These are phyloP conservation scores for Komagataella pseudopastoris DNA, from an alignment of 805 yeast genomes.

Conservation along the genomic window DNA sequence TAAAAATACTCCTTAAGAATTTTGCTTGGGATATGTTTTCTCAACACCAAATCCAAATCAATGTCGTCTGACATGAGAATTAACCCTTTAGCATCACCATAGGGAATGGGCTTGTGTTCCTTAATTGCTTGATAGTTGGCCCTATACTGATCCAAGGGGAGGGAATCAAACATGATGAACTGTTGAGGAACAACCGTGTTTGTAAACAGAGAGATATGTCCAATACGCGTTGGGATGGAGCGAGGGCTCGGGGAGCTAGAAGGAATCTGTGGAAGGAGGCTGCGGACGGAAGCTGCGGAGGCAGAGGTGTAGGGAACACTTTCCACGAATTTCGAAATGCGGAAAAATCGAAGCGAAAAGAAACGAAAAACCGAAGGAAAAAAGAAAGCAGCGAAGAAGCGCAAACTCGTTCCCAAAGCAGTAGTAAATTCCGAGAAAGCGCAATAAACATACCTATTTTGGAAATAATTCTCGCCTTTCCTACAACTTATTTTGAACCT, in stretches of 20 bases:
- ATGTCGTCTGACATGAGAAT: slow-evolving; percentile 9
- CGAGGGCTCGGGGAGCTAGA: background rate
- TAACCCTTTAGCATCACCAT: slow-evolving; percentile 16
- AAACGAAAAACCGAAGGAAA: background rate
- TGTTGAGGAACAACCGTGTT: background rate
- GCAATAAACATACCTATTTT: background rate
- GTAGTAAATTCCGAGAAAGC: background rate
- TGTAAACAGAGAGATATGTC: background rate
- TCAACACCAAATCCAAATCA: slow-evolving; percentile 15
- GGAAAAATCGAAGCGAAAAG: background rate
- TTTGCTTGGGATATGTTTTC: slow-evolving; percentile 13
- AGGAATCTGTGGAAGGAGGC: background rate
- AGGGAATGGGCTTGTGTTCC: slow-evolving; percentile 12
- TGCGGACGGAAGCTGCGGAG: background rate
- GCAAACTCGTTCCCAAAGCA: background rate
- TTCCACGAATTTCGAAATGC: too few relatives aligned
- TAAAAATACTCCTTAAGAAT: slow-evolving; percentile 13
- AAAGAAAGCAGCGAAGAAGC: too few relatives aligned
- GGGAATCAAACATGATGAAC: slow-evolving; percentile 13
- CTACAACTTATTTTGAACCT: background rate
- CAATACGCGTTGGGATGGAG: background rate
- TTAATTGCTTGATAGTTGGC: slow-evolving; percentile 14
- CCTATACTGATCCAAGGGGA: slow-evolving; percentile 14
- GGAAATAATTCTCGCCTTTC: background rate
- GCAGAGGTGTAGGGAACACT: background rate